A percentile compares a stretch with the other conserved stretches of the same genome.
Evolutionary conservation across 164 flowering plant genomes (phyloP).

Genomic region (Tetrastigma voinierianum): DNA sequence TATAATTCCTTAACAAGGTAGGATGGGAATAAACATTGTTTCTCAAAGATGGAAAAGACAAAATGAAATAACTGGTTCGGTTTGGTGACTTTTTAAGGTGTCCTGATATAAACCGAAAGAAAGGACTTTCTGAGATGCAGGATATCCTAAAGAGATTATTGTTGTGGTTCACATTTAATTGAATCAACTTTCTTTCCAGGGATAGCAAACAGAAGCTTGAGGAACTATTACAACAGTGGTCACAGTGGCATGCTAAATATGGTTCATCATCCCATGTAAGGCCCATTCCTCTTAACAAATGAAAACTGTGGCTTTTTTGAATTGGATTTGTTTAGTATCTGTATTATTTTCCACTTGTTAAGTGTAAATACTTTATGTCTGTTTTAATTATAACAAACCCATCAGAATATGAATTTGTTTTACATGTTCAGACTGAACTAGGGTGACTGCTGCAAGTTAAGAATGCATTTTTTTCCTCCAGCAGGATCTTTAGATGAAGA

Average conservation of each 20-base stretch:
- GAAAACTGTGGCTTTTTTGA: background rate
- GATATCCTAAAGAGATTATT: background rate
- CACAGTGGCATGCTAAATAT: slow-evolving; percentile 76
- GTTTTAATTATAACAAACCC: too few species aligned
- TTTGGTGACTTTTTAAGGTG: too few species aligned
- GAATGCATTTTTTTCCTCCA: too few species aligned
- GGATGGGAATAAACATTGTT: slow-evolving; percentile 11
- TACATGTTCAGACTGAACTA: too few species aligned
- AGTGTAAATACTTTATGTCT: background rate
- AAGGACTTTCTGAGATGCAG: background rate
- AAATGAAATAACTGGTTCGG: background rate
- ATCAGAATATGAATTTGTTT: too few species aligned
- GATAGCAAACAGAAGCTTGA: slow-evolving; percentile 78
- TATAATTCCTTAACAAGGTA: slow-evolving; percentile 77
- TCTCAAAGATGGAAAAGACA: background rate
- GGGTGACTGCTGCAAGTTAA: too few species aligned
- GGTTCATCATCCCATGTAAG: slow-evolving; percentile 48
- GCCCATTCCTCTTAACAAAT: background rate
- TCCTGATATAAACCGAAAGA: too few species aligned
- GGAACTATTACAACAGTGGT: slow-evolving; percentile 82
- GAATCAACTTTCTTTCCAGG: slow-evolving; percentile 33
- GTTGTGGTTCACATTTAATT: too few species aligned
- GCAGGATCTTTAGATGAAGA: too few species aligned
- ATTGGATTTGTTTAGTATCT: background rate
- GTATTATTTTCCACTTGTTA: background rate